A percentile compares a stretch with the other conserved stretches of the same genome.
Conservation (phyloP, 306 rosid genomes). For the Trifolium pratense region DNA sequence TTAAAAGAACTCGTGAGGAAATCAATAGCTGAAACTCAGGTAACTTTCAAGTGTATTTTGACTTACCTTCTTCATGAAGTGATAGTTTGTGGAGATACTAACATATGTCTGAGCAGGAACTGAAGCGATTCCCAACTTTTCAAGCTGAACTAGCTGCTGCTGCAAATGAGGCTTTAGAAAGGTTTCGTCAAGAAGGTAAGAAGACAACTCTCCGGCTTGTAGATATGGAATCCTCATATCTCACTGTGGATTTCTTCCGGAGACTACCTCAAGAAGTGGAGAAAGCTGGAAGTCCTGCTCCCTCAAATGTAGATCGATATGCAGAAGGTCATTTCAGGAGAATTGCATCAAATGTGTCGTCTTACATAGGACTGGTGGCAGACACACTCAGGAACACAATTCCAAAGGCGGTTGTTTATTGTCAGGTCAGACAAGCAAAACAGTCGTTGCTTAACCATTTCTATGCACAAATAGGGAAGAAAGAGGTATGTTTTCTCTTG, state of each 20-base stretch:
- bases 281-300: slow-evolving; percentile 56
- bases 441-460: slow-evolving; percentile 79
- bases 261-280: slow-evolving; percentile 88
- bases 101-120: slow-evolving; percentile 59
- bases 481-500: slow-evolving; percentile 68
- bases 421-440: slow-evolving; percentile 81
- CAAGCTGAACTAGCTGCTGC: slow-evolving; percentile 92
- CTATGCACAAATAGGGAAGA: slow-evolving; percentile 81
- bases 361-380: slow-evolving; percentile 86
- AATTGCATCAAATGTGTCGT: slow-evolving; percentile 85
- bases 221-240: slow-evolving; percentile 93
- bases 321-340: slow-evolving; percentile 79
- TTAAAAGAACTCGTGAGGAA: slow-evolving; percentile 95
- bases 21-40: slow-evolving; percentile 93
- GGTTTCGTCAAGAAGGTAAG: slow-evolving; percentile 83
- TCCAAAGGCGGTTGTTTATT: slow-evolving; percentile 52
- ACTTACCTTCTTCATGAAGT: background rate
- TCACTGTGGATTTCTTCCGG: slow-evolving; percentile 94
- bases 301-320: slow-evolving; percentile 64
- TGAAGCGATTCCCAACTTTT: slow-evolving; percentile 83
- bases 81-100: slow-evolving; percentile 20
- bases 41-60: slow-evolving; percentile 38
- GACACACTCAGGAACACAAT: slow-evolving; percentile 68
- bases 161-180: slow-evolving; percentile 76
- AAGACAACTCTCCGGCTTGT: slow-evolving; percentile 84